Conservation (phyloP, 768 basidiomycete species). For the Candolleomyces eurysporus region DNA sequence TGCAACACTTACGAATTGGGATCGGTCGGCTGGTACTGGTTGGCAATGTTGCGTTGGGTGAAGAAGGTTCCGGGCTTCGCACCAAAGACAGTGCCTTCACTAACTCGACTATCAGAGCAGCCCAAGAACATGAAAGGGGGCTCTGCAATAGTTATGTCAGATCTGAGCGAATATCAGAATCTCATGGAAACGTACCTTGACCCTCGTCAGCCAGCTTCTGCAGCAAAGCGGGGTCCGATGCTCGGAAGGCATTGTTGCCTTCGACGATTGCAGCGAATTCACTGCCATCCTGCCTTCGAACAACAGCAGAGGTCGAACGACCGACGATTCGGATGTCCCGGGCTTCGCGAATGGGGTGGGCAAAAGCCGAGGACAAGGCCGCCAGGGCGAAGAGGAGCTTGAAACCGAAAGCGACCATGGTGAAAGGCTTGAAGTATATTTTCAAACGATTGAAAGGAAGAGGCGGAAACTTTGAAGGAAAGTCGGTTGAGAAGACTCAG, state of each 20-base stretch:
- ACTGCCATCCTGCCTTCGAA: constrained; percentile 8
- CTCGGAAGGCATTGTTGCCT: constrained; percentile 32
- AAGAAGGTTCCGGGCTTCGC: constrained; percentile 39
- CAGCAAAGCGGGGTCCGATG: constrained; percentile 25
- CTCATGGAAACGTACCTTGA: constrained; percentile 23
- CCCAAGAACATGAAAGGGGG: constrained; percentile 37
- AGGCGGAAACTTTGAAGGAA: constrained; percentile 5
- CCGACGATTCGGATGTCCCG: constrained; percentile 18
- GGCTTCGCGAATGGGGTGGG: constrained; percentile 17
- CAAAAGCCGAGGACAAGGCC: constrained; percentile 14
- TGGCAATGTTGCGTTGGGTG: constrained; percentile 38
- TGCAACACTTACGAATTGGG: constrained; percentile 29
- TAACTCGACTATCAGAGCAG: constrained; percentile 38
- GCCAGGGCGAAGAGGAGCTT: constrained; percentile 10
- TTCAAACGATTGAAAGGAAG: not conserved
- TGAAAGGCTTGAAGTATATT: not conserved
- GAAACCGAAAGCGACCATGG: constrained; percentile 15
- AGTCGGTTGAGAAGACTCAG: not conserved
- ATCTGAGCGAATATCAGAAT: not conserved
- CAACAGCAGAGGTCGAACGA: constrained; percentile 13
- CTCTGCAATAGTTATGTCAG: constrained; percentile 11
- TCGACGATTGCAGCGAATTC: constrained; percentile 25
- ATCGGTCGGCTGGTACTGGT: constrained; percentile 36
- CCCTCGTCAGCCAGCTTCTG: constrained; percentile 29
- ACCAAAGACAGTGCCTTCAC: constrained; percentile 36